These are phyloP conservation scores for Epichloe gansuensis DNA, from an alignment of 2,329 filamentous ascomycete species.

Conservation along the genomic window DNA sequence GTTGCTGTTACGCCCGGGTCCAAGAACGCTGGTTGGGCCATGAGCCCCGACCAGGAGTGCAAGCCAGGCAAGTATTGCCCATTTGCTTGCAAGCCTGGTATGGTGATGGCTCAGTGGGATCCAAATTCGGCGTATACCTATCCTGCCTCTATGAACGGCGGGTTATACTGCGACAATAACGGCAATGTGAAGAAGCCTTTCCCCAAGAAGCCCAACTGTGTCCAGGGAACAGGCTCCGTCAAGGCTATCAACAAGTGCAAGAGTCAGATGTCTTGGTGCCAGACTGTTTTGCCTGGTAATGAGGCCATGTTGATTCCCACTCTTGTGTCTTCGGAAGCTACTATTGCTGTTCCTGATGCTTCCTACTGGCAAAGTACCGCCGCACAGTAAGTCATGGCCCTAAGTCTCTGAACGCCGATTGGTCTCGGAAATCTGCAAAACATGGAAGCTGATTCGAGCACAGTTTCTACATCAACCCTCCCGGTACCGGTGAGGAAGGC, in stretches of 20 bases:
- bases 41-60: slow-evolving; percentile 64
- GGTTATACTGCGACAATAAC: slow-evolving; percentile 56
- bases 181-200: slow-evolving; percentile 61
- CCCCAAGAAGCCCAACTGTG: slow-evolving; percentile 53
- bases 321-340: slow-evolving; percentile 42
- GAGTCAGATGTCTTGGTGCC: slow-evolving; percentile 56
- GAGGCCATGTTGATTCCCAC: slow-evolving; percentile 77
- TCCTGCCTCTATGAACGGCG: slow-evolving; percentile 64
- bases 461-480: slow-evolving; percentile 69
- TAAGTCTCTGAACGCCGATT: not conserved
- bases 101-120: slow-evolving; percentile 73
- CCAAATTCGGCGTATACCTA: slow-evolving; percentile 56
- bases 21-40: slow-evolving; percentile 64
- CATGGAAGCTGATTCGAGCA: slow-evolving; percentile 18
- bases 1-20: slow-evolving; percentile 52
- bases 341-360: slow-evolving; percentile 56
- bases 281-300: slow-evolving; percentile 67
- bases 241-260: slow-evolving; percentile 54
- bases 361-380: slow-evolving; percentile 62
- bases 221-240: slow-evolving; percentile 54
- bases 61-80: slow-evolving; percentile 59
- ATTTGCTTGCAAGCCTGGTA: slow-evolving; percentile 62
- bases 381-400: slow-evolving; percentile 49
- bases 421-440: no score
- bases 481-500: slow-evolving; percentile 49